phyloP scores from a whole-genome alignment of 495 filamentous ascomycete genomes.

The Penicillium waksmanii region DNA sequence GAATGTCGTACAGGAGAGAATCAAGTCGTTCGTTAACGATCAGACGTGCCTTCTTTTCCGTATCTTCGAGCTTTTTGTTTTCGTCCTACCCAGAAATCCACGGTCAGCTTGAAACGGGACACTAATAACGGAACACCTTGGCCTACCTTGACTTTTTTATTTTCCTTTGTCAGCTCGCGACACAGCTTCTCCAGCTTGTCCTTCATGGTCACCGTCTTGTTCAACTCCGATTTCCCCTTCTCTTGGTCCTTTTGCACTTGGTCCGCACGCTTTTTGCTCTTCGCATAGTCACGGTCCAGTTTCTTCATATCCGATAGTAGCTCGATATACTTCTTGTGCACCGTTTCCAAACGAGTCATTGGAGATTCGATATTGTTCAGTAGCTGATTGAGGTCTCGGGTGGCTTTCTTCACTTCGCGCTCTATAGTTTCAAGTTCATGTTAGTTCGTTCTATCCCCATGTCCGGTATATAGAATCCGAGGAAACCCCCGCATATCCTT shows the following conservation, averaged over 20 bases:
- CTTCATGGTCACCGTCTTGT: slow-evolving; percentile 80
- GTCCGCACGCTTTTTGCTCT: slow-evolving; percentile 94
- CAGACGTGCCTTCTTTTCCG: slow-evolving; percentile 76
- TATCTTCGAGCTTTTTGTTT: slow-evolving; percentile 82
- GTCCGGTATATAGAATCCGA: slow-evolving; percentile 9
- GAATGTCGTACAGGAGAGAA: slow-evolving; percentile 73
- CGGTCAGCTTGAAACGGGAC: not conserved
- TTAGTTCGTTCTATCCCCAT: slow-evolving; percentile 21
- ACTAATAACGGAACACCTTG: slow-evolving; percentile 2
- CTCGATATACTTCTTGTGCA: slow-evolving; percentile 90
- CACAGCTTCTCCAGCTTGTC: slow-evolving; percentile 96
- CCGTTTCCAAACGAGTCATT: slow-evolving; percentile 75
- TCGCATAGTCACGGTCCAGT: slow-evolving; percentile 88
- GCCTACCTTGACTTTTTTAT: slow-evolving; percentile 91
- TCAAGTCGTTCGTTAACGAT: slow-evolving; percentile 85
- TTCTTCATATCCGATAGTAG: slow-evolving; percentile 92
- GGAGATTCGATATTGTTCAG: slow-evolving; percentile 78
- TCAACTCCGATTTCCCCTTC: slow-evolving; percentile 47
- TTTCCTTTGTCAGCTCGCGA: slow-evolving; percentile 89
- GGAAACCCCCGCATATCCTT: slow-evolving; percentile 1
- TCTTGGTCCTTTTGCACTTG: slow-evolving; percentile 97
- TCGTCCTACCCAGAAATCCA: slow-evolving; percentile 70
- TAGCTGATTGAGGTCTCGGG: slow-evolving; percentile 80
- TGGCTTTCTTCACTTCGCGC: slow-evolving; percentile 89
- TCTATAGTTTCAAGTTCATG: slow-evolving; percentile 48